These are phyloP conservation scores for Mycena leptocephala DNA, from an alignment of 768 basidiomycete genomes.

Conservation along the genomic window DNA sequence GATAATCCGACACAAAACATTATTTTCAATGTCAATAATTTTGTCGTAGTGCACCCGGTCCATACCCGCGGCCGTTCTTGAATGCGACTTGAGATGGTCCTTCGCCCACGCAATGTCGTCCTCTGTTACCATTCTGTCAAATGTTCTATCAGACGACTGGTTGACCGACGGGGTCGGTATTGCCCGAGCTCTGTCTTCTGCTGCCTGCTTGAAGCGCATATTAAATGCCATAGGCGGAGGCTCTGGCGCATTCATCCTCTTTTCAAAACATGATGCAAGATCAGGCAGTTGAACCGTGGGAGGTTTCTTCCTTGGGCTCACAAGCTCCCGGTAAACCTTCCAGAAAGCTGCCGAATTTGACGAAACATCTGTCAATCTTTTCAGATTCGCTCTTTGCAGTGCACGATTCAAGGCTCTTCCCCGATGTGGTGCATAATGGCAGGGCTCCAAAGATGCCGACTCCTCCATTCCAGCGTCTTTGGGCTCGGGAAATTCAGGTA, in stretches of 20 bases:
- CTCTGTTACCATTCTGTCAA: too few species aligned
- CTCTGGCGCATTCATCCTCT: neutral
- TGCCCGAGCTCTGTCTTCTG: neutral
- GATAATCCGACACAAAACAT: neutral
- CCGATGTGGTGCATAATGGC: neutral
- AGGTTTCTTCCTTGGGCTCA: neutral
- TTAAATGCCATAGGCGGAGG: neutral
- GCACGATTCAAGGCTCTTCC: neutral
- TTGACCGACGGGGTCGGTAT: neutral
- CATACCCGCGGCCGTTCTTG: neutral
- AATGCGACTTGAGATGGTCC: neutral
- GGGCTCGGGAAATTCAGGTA: neutral
- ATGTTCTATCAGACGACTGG: too few species aligned
- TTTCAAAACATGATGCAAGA: neutral
- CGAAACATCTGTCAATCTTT: neutral
- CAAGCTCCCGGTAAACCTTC: too few species aligned
- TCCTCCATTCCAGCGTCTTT: neutral
- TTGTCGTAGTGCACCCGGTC: neutral
- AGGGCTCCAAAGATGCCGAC: neutral
- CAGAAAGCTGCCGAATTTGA: too few species aligned
- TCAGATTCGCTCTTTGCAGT: neutral
- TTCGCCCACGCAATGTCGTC: conserved; percentile 10
- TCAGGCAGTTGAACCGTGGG: neutral
- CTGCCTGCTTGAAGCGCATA: neutral
- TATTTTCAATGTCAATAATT: neutral